Percentiles rank a stretch among this genome's conserved stretches.
Conservation (phyloP, 352 stramenopile genomes). For the Phytophthora agathidicida region DNA sequence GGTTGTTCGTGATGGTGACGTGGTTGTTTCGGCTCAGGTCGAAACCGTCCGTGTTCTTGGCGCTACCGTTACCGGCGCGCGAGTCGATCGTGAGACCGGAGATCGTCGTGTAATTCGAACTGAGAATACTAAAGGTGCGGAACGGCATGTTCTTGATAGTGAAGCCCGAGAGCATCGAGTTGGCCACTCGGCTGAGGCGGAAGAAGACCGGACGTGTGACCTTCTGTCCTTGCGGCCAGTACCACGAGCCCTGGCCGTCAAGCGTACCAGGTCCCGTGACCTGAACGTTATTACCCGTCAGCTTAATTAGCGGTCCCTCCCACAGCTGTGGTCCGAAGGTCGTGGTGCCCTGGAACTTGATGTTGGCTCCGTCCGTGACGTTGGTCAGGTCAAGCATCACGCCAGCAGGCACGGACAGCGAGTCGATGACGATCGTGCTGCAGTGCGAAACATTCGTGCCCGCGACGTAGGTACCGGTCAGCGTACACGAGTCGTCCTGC, state of each 20-base stretch:
- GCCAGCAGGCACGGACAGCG: slow-evolving; percentile 26
- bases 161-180: slow-evolving; percentile 32
- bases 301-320: slow-evolving; percentile 27
- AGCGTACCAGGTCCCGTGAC: slow-evolving; percentile 28
- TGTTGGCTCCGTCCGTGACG: slow-evolving; percentile 24
- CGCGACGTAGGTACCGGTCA: slow-evolving; percentile 27
- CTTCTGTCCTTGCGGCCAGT: slow-evolving; percentile 30
- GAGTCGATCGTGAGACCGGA: slow-evolving; percentile 15
- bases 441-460: slow-evolving; percentile 19
- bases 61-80: slow-evolving; percentile 4
- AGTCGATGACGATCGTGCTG: slow-evolving; percentile 24
- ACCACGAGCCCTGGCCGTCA: slow-evolving; percentile 33
- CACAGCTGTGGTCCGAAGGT: slow-evolving; percentile 36
- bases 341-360: slow-evolving; percentile 38
- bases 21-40: slow-evolving; percentile 6
- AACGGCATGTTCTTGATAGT: slow-evolving; percentile 40
- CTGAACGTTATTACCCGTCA: slow-evolving; percentile 20
- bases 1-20: slow-evolving; percentile 5
- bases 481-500: slow-evolving; percentile 13
- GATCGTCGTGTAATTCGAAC: slow-evolving; percentile 15
- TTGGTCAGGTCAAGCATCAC: slow-evolving; percentile 38
- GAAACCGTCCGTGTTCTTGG: slow-evolving; percentile 12
- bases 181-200: slow-evolving; percentile 8
- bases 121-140: slow-evolving; percentile 37
- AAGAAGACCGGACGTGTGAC: slow-evolving; percentile 35